Conservation (phyloP, 1,284 basidiomycete genomes). For the Trametes sp. region DNA sequence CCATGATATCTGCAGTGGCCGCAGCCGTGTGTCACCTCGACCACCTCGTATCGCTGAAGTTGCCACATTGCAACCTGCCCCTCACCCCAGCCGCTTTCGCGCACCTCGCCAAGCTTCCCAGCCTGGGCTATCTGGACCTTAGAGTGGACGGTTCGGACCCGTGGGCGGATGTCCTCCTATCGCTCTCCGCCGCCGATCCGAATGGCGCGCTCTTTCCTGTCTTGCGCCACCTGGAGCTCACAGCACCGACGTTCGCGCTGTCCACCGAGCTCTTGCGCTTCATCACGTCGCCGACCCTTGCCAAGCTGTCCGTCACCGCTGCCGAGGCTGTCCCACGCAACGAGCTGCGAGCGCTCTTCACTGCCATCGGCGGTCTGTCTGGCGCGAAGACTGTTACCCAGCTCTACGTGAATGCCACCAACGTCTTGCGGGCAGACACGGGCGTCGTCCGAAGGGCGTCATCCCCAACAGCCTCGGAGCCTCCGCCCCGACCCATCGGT, state of each 20-base stretch:
- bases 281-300: not conserved
- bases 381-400: not conserved
- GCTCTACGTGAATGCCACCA: not conserved
- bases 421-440: not conserved
- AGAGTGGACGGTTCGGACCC: not conserved
- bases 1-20: not conserved
- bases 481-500: not conserved
- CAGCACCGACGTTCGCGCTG: not conserved
- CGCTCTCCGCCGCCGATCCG: not conserved
- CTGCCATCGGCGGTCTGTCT: not conserved
- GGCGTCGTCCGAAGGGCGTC: not conserved
- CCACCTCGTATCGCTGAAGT: not conserved
- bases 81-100: slow-evolving; percentile 4
- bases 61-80: not conserved
- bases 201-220: slow-evolving; percentile 1
- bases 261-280: slow-evolving; percentile 4
- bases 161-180: not conserved
- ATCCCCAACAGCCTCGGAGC: too few relatives aligned
- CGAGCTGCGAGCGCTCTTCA: not conserved
- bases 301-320: not conserved
- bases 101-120: slow-evolving; percentile 12
- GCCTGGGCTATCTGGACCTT: not conserved
- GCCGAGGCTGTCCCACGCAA: not conserved
- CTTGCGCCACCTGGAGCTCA: slow-evolving; percentile 5
- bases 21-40: not conserved